Conservation (phyloP, 1,284 basidiomycete genomes). For the Cutaneotrichosporon cutaneum region DNA sequence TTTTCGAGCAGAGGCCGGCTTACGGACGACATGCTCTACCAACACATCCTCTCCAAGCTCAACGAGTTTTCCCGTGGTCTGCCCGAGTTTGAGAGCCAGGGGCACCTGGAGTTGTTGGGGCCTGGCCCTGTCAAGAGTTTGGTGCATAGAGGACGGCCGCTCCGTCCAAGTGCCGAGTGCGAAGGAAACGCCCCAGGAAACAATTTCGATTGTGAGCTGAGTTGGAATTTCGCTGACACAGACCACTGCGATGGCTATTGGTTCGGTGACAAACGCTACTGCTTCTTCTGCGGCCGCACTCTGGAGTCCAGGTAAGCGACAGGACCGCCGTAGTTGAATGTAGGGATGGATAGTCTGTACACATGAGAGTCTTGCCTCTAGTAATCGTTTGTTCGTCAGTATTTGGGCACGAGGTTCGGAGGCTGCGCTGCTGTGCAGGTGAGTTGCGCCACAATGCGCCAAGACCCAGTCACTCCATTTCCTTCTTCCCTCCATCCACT, state of each 20-base stretch:
- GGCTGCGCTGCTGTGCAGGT: not conserved
- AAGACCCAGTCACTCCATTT: not conserved
- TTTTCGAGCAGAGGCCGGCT: not conserved
- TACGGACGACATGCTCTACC: not conserved
- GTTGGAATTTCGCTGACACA: not conserved
- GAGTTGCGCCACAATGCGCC: not conserved
- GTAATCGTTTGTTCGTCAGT: not conserved
- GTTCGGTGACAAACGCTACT: not conserved
- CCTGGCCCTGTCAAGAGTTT: not conserved
- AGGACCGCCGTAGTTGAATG: not conserved
- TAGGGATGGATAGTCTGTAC: not conserved
- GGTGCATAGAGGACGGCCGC: not conserved
- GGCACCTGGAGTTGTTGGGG: no score
- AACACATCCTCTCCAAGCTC: not conserved
- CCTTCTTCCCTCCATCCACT: not conserved
- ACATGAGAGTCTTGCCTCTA: not conserved
- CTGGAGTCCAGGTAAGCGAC: not conserved
- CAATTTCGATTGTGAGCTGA: not conserved
- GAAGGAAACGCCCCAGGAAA: not conserved
- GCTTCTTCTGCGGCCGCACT: not conserved
- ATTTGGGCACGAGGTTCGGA: not conserved
- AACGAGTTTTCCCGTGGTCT: not conserved
- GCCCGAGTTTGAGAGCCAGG: not conserved
- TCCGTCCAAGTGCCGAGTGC: not conserved
- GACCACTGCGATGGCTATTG: not conserved